Conservation (phyloP, 2,329 filamentous ascomycete genomes). For the Ophiostoma sp. region DNA sequence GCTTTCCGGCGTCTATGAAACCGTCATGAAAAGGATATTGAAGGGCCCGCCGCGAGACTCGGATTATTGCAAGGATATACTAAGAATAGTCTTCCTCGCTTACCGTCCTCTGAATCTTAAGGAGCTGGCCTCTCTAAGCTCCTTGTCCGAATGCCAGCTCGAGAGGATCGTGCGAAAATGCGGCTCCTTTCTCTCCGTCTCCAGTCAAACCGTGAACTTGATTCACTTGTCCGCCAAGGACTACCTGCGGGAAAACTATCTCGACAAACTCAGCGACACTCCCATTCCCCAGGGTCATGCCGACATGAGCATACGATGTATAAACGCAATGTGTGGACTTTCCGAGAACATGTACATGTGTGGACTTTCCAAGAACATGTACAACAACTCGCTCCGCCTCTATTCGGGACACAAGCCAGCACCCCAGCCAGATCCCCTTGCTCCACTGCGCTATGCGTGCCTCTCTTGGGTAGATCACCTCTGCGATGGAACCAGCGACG, state of each 20-base stretch:
- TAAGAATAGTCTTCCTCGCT: not conserved
- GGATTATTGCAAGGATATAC: not conserved
- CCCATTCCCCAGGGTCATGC: not conserved
- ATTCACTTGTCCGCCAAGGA: not conserved
- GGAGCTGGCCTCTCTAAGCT: not conserved
- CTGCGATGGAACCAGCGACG: not conserved
- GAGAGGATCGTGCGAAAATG: not conserved
- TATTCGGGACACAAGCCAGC: not conserved
- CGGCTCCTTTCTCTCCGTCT: not conserved
- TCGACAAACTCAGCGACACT: not conserved
- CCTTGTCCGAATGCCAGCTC: not conserved
- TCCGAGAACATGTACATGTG: not conserved
- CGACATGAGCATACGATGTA: not conserved
- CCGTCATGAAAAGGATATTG: not conserved
- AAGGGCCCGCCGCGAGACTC: not conserved
- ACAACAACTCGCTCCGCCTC: not conserved
- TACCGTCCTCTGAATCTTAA: not conserved
- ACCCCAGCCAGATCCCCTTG: not conserved
- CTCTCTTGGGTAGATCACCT: not conserved
- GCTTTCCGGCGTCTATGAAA: not conserved
- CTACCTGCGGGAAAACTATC: not conserved
- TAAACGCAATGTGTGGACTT: not conserved
- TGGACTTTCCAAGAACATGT: not conserved
- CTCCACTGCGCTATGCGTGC: not conserved
- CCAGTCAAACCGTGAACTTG: not conserved